These are phyloP conservation scores for Monilinia polystroma DNA, from an alignment of 2,329 filamentous ascomycete species.

Conservation along the genomic window DNA sequence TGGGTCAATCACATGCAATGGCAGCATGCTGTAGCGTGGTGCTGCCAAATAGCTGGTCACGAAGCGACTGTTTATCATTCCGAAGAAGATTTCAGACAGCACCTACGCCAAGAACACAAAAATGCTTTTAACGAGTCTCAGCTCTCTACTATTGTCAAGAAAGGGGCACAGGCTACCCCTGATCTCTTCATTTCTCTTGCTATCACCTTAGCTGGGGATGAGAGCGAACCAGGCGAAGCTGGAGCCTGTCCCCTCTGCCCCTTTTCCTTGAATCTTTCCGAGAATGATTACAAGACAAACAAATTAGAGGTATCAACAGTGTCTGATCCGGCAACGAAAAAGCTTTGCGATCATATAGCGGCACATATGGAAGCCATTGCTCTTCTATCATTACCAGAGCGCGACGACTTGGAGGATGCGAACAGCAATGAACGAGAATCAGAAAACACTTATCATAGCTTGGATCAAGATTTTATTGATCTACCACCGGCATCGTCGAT, in stretches of 20 bases:
- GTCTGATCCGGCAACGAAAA: background rate
- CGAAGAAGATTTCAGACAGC: slow-evolving; percentile 7
- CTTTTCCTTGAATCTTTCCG: background rate
- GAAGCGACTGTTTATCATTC: slow-evolving; percentile 7
- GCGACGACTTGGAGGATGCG: slow-evolving; percentile 13
- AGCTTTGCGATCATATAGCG: slow-evolving; percentile 10
- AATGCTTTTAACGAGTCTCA: slow-evolving; percentile 12
- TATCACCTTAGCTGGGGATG: background rate
- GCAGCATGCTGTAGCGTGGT: slow-evolving; percentile 17
- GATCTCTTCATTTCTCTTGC: background rate
- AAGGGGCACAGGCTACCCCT: background rate
- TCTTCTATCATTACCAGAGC: slow-evolving; percentile 12
- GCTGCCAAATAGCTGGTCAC: slow-evolving; percentile 7
- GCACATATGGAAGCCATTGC: slow-evolving; percentile 12
- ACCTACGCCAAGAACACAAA: background rate
- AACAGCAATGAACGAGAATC: slow-evolving; percentile 11
- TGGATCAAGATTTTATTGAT: background rate
- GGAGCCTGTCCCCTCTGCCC: slow-evolving; percentile 9
- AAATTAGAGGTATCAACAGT: background rate
- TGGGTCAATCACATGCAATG: slow-evolving; percentile 17
- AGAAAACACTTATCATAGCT: background rate
- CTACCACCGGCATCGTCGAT: background rate
- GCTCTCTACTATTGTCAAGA: slow-evolving; percentile 7
- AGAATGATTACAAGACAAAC: background rate
- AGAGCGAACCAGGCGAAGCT: too few relatives aligned